These are phyloP conservation scores for Inga laurina DNA, from an alignment of 306 rosid species.

Conservation along the genomic window DNA sequence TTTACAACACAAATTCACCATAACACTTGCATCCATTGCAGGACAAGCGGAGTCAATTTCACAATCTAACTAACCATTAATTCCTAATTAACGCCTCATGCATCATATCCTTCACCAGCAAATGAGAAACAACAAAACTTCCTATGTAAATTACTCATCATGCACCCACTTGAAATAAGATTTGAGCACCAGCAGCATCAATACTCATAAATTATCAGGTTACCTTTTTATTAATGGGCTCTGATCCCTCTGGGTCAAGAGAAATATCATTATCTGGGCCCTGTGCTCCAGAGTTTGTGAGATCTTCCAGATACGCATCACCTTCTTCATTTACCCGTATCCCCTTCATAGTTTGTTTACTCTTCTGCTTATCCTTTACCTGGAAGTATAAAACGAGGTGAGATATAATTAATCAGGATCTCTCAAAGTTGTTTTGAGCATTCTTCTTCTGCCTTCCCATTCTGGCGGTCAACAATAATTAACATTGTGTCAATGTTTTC, in stretches of 20 bases:
- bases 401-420: slow-evolving; percentile 7
- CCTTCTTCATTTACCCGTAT: slow-evolving; percentile 89
- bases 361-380: slow-evolving; percentile 87
- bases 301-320: slow-evolving; percentile 87
- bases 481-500: slow-evolving; percentile 23
- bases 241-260: slow-evolving; percentile 60
- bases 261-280: slow-evolving; percentile 54
- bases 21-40: too few species aligned
- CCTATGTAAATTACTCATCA: not conserved
- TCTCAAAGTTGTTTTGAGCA: slow-evolving; percentile 19
- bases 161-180: slow-evolving; percentile 18
- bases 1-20: slow-evolving; percentile 15
- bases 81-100: not conserved
- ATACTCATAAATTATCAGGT: not conserved
- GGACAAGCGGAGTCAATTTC: too few species aligned
- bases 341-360: slow-evolving; percentile 68
- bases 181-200: slow-evolving; percentile 1
- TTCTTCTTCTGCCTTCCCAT: slow-evolving; percentile 12
- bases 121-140: slow-evolving; percentile 11
- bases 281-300: slow-evolving; percentile 49
- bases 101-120: not conserved
- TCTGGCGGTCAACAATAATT: not conserved
- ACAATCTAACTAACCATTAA: not conserved
- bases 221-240: slow-evolving; percentile 82
- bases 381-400: slow-evolving; percentile 37